Percentiles rank a stretch among this genome's conserved stretches.
Evolutionary conservation across 495 filamentous ascomycete species (phyloP).

Genomic region (Hypomontagnella submonticulosa): DNA sequence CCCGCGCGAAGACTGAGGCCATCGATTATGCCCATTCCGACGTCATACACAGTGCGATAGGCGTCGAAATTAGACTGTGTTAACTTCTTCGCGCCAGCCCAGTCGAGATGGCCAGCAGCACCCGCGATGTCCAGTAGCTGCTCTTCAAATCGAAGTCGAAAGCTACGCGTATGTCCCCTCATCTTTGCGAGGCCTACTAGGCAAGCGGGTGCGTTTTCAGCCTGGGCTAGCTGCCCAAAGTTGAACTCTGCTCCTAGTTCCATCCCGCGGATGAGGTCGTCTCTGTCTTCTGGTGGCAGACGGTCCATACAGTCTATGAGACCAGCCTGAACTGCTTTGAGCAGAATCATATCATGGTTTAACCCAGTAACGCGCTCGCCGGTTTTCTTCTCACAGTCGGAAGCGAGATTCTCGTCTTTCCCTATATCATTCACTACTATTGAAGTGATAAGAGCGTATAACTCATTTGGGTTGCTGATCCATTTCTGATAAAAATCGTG

Average conservation of each 20-base stretch:
- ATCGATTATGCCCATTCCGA: conserved; percentile 43
- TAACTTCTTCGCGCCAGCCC: conserved; percentile 50
- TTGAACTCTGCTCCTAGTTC: conserved; percentile 60
- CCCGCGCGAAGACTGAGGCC: conserved; percentile 41
- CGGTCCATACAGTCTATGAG: conserved; percentile 44
- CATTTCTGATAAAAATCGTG: conserved; percentile 17
- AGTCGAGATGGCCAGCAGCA: conserved; percentile 53
- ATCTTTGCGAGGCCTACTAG: conserved; percentile 45
- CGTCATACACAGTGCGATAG: conserved; percentile 47
- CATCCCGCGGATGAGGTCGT: conserved; percentile 53
- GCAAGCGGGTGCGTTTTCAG: conserved; percentile 51
- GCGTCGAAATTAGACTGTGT: conserved; percentile 51
- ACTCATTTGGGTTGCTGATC: conserved; percentile 30
- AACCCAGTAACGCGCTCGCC: conserved; percentile 35
- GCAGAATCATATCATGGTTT: conserved; percentile 54
- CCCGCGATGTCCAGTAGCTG: conserved; percentile 54
- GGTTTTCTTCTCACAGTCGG: conserved; percentile 41
- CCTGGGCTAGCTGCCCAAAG: conserved; percentile 55
- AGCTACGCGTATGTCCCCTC: conserved; percentile 42
- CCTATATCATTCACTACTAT: conserved; percentile 56
- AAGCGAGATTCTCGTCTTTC: conserved; percentile 50
- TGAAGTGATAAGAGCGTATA: conserved; percentile 51
- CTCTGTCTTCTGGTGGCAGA: conserved; percentile 39
- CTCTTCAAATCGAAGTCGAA: conserved; percentile 53
- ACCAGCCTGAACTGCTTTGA: conserved; percentile 47